Base-by-base conservation (phyloP, 1,284 basidiomycete species). In the Naganishia albida region DNA sequence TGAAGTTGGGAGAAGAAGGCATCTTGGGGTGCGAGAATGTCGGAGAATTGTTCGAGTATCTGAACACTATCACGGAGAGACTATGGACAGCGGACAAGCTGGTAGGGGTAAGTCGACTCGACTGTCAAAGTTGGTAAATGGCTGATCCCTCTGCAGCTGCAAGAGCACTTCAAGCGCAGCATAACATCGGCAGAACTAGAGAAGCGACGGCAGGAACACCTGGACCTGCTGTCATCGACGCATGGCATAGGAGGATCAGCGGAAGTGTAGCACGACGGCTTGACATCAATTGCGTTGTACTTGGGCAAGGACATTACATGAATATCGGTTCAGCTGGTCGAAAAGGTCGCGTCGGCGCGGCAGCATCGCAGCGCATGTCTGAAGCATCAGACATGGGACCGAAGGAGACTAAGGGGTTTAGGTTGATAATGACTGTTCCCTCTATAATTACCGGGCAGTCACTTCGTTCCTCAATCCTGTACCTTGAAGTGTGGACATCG, bases 21-120 rank as follows among this genome's bases (percentile, higher is more conserved):
- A 84, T 99, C 2, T 79, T 94, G 38, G 84, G 83, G 0, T 91
- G 91, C 72, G 86, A 88, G 65, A 90, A 89, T 2, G 88, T 93
- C 30, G 87, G 90, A 0, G 88, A 89, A 1, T 85, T 97, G 8
- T 97, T 97, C 72, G 87, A 91, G 10, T 85, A 89, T 13, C 80
- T 97, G 53, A 88, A 91, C 72, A 88, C 88, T 70, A 81, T 95
- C 70, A 94, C 95, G 0, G 90, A 89, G 15, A 83, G 93, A 62
- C 87, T 94, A 83, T 97, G 94, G 88, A 86, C 91, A 68, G 87
- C 91, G 0, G 94, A 97, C 75, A 89, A 87, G 75, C 81, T 99
- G 2, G 82, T 98, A 53, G 88, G 90, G 82, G 91, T 93, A 68
- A 52, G 85, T 72, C 38, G 50, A 56, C 18, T 18, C 26, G 7